Conservation (phyloP, 768 basidiomycete genomes). For the Suillus fuscotomentosus region DNA sequence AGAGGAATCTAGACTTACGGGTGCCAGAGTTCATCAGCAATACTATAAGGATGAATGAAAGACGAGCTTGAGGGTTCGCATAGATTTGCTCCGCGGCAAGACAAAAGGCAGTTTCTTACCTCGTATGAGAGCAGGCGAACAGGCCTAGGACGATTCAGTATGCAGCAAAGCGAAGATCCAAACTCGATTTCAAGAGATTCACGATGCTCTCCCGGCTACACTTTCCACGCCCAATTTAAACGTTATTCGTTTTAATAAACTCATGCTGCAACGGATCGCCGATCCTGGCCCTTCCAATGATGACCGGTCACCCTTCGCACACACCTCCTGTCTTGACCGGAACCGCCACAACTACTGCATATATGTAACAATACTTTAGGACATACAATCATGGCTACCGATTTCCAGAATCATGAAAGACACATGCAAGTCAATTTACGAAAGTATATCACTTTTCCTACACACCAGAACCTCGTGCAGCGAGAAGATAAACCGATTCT, state of each 20-base stretch:
- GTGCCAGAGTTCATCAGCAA: slow-evolving; percentile 1
- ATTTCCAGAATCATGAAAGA: slow-evolving; percentile 6
- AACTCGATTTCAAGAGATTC: slow-evolving; percentile 1
- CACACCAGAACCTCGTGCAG: slow-evolving; percentile 2
- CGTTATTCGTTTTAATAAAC: neutral
- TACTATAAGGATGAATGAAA: neutral
- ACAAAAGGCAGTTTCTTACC: neutral
- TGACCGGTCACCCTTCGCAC: neutral
- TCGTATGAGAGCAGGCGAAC: neutral
- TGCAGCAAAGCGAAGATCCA: neutral
- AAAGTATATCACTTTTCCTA: slow-evolving; percentile 7
- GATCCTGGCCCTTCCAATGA: slow-evolving; percentile 1
- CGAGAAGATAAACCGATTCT: neutral
- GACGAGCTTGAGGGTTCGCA: neutral
- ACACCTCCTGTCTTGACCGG: neutral
- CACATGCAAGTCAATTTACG: slow-evolving; percentile 3
- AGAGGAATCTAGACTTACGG: neutral
- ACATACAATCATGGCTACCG: neutral
- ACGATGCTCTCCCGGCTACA: neutral
- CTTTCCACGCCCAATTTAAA: neutral
- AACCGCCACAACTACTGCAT: neutral
- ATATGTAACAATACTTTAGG: neutral
- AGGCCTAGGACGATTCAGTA: neutral
- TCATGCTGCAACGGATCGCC: neutral
- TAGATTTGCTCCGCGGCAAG: neutral